Percentiles rank a stretch among this genome's conserved stretches.
These are phyloP conservation scores for Citrus unshiu DNA, from an alignment of 345 rosid species.

Conservation along the genomic window DNA sequence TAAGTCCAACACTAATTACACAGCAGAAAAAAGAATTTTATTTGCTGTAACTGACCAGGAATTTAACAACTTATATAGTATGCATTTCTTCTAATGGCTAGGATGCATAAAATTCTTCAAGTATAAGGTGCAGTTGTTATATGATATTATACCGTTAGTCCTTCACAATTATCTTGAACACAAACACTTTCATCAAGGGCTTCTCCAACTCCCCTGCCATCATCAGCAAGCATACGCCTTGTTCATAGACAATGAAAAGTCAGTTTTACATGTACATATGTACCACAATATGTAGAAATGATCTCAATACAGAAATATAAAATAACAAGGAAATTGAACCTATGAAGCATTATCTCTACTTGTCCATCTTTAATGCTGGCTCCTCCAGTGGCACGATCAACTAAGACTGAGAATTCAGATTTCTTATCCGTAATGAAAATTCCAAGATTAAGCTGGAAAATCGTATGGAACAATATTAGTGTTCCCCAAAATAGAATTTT, in stretches of 20 bases:
- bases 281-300: not conserved
- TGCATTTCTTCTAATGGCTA: not conserved
- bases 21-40: not conserved
- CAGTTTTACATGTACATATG: conserved; percentile 11
- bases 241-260: not conserved
- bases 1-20: not conserved
- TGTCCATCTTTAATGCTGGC: conserved; percentile 76
- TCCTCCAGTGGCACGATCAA: conserved; percentile 84
- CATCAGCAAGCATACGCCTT: conserved; percentile 56
- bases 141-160: conserved; percentile 48
- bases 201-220: conserved; percentile 66
- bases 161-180: conserved; percentile 40
- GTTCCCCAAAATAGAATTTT: not conserved
- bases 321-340: conserved; percentile 29
- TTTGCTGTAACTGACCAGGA: not conserved
- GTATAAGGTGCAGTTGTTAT: not conserved
- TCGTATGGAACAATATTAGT: not conserved
- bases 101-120: not conserved
- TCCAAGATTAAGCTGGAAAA: conserved; percentile 70
- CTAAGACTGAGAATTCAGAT: conserved; percentile 71
- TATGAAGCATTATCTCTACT: conserved; percentile 87
- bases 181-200: conserved; percentile 63
- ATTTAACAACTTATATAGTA: not conserved
- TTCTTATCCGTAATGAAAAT: conserved; percentile 51
- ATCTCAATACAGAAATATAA: not conserved